Evolutionary conservation across 1,284 basidiomycete species (phyloP), one percentile per base, ranked within the genome.

Genomic region (Taiwanofungus camphoratus): DNA sequence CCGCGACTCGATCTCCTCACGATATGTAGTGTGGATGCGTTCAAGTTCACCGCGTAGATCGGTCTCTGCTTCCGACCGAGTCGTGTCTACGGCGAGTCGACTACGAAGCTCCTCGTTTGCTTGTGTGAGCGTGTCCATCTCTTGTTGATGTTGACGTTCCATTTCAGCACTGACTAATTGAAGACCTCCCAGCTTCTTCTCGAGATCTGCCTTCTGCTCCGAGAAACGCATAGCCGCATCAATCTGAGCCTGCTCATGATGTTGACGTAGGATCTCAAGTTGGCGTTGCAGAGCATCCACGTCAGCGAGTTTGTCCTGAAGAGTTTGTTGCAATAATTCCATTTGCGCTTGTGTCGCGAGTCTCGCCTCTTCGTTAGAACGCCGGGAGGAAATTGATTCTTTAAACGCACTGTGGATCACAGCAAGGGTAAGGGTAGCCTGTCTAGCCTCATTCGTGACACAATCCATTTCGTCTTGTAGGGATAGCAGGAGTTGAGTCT

Each of bases 21-120:
- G 57, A 39, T 73, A 69, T 35, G 62, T 60, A 33, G 60, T 52
- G 45, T 62, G 66, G 36, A 71, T 52, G 22, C 59, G 56, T n/a
- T 54, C 62, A 2, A 74, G 52, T 40, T 62, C 52, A 4, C 35
- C 21, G 22, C 53, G 53, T 13, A 61, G 42, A 1, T 42, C 39
- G 7, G 49, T 44, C 29, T 61, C 55, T 1, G 50, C 44, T 33
- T 52, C 43, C 1, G 49, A 49, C 27, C 48, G 52, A 3, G 45
- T 39, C 3, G 52, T 39, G 31, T 42, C 48, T 33, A 48, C 50
- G 1, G 52, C 47, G 0, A 56, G 50, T 5, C 54, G 46, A 24
- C 29, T 27, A 2, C 49, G 40, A 12, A 59, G 49, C 6, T 60
- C 56, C 16, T 54, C 50, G 8, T 53, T 50, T 7, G 48, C 41